phyloP scores from a whole-genome alignment of 1,139 yeast species.

The Komagataea norvegica region DNA sequence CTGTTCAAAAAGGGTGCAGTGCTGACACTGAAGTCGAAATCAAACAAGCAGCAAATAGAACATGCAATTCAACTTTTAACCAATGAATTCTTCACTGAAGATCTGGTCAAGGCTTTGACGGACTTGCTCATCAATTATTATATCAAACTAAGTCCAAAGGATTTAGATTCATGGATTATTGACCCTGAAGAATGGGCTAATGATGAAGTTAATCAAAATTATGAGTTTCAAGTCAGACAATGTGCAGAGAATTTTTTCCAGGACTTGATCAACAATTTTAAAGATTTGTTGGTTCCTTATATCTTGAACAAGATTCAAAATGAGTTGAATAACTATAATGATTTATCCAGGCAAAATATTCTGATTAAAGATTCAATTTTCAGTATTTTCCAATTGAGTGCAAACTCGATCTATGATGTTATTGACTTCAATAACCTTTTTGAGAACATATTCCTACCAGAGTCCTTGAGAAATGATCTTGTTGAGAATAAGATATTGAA shows the following conservation, averaged over 20 bases:
- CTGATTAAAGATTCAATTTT: slow-evolving; percentile 75
- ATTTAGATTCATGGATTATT: slow-evolving; percentile 71
- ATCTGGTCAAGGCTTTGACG: slow-evolving; percentile 52
- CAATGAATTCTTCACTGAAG: slow-evolving; percentile 52
- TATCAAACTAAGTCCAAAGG: slow-evolving; percentile 65
- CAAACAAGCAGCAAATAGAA: slow-evolving; percentile 56
- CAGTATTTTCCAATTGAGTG: slow-evolving; percentile 76
- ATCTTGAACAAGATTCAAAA: slow-evolving; percentile 59
- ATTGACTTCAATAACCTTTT: slow-evolving; percentile 63
- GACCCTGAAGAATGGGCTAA: slow-evolving; percentile 94
- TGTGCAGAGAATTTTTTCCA: slow-evolving; percentile 85
- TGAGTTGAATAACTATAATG: slow-evolving; percentile 38
- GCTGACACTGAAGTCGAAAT: slow-evolving; percentile 55
- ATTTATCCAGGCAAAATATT: slow-evolving; percentile 43
- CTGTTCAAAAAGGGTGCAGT: slow-evolving; percentile 62
- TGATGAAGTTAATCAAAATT: slow-evolving; percentile 70
- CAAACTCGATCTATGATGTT: slow-evolving; percentile 57
- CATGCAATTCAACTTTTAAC: slow-evolving; percentile 50
- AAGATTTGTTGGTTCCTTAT: slow-evolving; percentile 54
- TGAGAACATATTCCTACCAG: slow-evolving; percentile 59
- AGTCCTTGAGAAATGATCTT: slow-evolving; percentile 44
- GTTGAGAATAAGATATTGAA: slow-evolving; percentile 59
- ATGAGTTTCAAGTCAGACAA: slow-evolving; percentile 82
- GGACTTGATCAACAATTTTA: slow-evolving; percentile 64
- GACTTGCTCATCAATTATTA: slow-evolving; percentile 69